Base-by-base conservation (phyloP, 768 basidiomycete species). In the Cystobasidiopsis lactophilus region DNA sequence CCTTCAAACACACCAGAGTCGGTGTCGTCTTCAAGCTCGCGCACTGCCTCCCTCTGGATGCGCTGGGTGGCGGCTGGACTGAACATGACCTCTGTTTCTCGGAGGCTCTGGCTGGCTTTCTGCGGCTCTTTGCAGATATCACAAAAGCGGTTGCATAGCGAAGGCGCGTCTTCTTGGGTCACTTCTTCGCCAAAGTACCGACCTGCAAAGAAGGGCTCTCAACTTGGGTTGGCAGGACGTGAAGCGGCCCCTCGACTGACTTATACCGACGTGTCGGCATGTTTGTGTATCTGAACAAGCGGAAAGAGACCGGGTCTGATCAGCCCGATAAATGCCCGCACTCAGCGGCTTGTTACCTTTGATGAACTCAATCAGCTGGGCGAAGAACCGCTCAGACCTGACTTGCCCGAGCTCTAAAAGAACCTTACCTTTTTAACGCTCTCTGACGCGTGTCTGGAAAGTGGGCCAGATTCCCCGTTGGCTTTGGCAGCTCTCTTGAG, bases 101-200 rank as follows among this genome's bases (percentile, higher is more conserved):
- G 4, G 4, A 26, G 24, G 16, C 29, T 23, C 30, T 47, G 45
- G 29, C 21, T 14, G 14, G 26, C 30, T 29, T 47, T 47, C 10
- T 13, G 14, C 23, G 14, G 45, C 9, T 18, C n/a, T 23, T 43
- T 40, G 50, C 54, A 55, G 2, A 55, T 40, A 24, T 55, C 54
- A 33, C 54, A 55, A 26, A 55, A 51, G 2, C 50, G 37, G 24
- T 55, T 26, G 40, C 54, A 55, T n/a, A 54, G 48, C 5, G 37
- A n/a, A 11, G 19, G 21, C 50, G 38, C 39, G 30, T 33, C 40
- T 7, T 33, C 40, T 11, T 41, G 19, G 2, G 5, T 24, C 13
- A 49, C 39, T n/a, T 45, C 40, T 31, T 55, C 54, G 3, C 54
- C 54, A 38, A 55, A 55, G 37, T 55, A 55, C 3, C 43, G 38